A percentile compares a stretch with the other conserved stretches of the same genome.
Conservation (phyloP, 129 eudicot genomes). For the carrot (Daucus carota) region DNA sequence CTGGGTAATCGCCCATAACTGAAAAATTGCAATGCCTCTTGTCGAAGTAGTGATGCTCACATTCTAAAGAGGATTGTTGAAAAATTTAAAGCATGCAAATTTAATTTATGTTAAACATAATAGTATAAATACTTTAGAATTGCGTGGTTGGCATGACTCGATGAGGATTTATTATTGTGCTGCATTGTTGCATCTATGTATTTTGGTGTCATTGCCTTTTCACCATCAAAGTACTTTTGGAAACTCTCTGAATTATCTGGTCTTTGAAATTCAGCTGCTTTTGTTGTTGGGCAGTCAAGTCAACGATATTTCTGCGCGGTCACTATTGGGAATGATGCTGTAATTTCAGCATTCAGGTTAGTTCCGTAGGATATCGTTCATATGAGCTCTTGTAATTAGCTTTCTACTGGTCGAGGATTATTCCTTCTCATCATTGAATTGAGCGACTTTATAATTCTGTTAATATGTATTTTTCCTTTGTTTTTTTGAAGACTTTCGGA, state of each 20-base stretch:
- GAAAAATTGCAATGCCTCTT: background rate
- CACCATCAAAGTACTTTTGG: constrained; percentile 17
- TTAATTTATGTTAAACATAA: too few species aligned
- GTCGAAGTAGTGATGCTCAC: background rate
- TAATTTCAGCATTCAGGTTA: constrained; percentile 93
- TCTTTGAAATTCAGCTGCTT: constrained; percentile 93
- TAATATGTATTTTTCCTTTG: background rate
- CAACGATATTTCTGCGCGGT: constrained; percentile 87
- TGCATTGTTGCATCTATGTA: background rate
- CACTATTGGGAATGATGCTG: constrained; percentile 87
- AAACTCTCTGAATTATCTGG: constrained; percentile 63
- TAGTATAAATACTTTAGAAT: too few species aligned
- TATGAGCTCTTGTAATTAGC: background rate
- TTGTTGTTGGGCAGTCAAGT: constrained; percentile 99
- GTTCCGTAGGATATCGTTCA: background rate
- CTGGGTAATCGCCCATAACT: background rate
- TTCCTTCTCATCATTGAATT: background rate
- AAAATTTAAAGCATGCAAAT: background rate
- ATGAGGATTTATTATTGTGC: background rate
- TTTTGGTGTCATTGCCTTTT: background rate
- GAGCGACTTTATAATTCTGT: background rate
- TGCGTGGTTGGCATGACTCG: background rate
- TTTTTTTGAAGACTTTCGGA: constrained; percentile 72
- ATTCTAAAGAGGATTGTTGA: background rate
- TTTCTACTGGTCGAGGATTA: background rate